phyloP scores from a whole-genome alignment of 2,329 filamentous ascomycete species.

The Ambrosiella xylebori region DNA sequence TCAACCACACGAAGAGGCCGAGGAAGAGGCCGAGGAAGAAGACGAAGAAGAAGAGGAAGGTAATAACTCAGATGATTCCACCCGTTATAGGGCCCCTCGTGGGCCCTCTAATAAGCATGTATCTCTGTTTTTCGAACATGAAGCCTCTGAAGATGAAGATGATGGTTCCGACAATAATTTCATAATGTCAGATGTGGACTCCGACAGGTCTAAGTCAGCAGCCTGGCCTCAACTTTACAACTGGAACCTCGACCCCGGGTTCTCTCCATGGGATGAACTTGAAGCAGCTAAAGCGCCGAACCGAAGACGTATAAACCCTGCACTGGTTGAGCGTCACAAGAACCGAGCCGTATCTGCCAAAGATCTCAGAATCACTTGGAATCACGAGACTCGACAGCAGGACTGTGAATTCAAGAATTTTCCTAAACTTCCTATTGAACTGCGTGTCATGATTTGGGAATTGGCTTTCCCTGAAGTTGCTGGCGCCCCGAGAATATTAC shows the following conservation, averaged over 20 bases:
- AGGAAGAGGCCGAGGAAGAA: background rate
- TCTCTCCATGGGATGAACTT: background rate
- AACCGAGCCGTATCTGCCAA: background rate
- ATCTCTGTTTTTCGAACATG: constrained; percentile 5
- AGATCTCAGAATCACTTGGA: constrained; percentile 1
- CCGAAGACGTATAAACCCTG: background rate
- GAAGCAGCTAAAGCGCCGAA: no score
- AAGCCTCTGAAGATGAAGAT: constrained; percentile 5
- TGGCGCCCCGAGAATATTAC: constrained; percentile 1
- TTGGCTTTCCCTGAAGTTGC: constrained; percentile 4
- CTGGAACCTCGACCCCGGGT: background rate
- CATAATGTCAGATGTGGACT: background rate
- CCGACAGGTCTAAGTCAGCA: background rate
- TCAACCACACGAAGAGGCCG: background rate
- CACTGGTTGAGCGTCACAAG: no score
- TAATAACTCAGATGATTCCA: background rate
- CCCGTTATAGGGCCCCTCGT: background rate
- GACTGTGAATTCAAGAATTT: constrained; percentile 2
- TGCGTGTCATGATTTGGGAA: constrained; percentile 8
- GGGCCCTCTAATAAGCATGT: background rate
- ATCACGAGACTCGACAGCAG: background rate
- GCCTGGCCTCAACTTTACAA: background rate
- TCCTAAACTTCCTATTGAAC: constrained; percentile 1
- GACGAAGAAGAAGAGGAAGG: background rate
- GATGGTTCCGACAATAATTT: background rate